Conservation (phyloP, 768 basidiomycete genomes). For the Sutorius australiensis region DNA sequence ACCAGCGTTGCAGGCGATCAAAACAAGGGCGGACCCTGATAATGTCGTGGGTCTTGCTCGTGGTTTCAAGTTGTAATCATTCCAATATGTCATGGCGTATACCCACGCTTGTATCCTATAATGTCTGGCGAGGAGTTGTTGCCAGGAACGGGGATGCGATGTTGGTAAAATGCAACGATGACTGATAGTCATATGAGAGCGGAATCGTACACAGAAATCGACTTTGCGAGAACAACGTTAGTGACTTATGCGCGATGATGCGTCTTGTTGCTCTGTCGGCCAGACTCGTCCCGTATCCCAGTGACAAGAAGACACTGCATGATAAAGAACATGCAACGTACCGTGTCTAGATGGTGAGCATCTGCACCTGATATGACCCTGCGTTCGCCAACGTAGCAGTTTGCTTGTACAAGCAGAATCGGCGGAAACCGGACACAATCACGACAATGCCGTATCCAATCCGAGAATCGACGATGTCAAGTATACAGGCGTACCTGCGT, state of each 20-base stretch:
- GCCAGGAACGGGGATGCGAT: not conserved
- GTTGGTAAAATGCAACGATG: no score
- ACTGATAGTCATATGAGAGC: no score
- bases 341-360: no score
- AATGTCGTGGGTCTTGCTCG: constrained; percentile 64
- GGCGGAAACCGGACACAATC: not conserved
- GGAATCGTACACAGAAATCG: not conserved
- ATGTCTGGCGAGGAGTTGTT: not conserved
- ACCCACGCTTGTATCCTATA: not conserved
- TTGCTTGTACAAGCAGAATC: not conserved
- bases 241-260: not conserved
- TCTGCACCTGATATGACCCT: no score
- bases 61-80: constrained; percentile 48
- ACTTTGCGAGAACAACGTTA: not conserved
- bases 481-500: not conserved
- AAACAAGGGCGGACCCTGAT: constrained; percentile 45
- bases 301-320: not conserved
- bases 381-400: no score
- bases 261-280: not conserved
- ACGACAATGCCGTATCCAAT: not conserved
- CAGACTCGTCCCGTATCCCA: not conserved
- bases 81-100: not conserved
- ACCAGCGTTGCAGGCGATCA: constrained; percentile 38
- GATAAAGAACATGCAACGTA: no score
- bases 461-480: not conserved